Percentiles rank a stretch among this genome's conserved stretches.
These are phyloP conservation scores for Arthrobotrys megalospora DNA, from an alignment of 2,329 filamentous ascomycete species.

Conservation along the genomic window DNA sequence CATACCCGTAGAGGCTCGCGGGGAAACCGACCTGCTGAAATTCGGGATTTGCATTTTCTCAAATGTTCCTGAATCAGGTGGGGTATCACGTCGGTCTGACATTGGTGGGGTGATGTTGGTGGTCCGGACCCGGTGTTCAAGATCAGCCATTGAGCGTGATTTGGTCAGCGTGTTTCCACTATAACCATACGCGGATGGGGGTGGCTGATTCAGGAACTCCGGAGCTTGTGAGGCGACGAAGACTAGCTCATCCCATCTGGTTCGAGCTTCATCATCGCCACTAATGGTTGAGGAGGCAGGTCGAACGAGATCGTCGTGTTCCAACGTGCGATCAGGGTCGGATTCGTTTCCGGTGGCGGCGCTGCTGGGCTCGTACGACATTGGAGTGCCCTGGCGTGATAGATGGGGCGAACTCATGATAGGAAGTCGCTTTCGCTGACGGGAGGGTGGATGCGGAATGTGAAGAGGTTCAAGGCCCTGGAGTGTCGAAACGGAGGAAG, in stretches of 20 bases:
- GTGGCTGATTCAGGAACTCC: conserved; percentile 57
- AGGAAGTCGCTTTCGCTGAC: conserved; percentile 59
- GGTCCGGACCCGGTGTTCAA: conserved; percentile 58
- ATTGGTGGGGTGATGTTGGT: conserved; percentile 60
- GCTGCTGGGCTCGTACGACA: conserved; percentile 60
- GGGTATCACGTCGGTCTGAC: conserved; percentile 58
- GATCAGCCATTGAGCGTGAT: conserved; percentile 60
- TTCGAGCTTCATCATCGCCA: conserved; percentile 55
- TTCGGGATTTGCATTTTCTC: conserved; percentile 61
- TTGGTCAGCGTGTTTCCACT: conserved; percentile 59
- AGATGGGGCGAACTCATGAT: conserved; percentile 59
- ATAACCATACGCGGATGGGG: conserved; percentile 54
- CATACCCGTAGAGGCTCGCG: conserved; percentile 57
- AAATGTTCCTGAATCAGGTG: conserved; percentile 61
- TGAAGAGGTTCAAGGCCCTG: conserved; percentile 59
- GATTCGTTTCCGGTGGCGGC: conserved; percentile 60
- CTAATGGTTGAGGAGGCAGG: conserved; percentile 56
- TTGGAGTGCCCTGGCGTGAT: conserved; percentile 55
- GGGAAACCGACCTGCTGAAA: conserved; percentile 58
- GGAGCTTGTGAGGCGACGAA: conserved; percentile 59
- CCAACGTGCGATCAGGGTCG: conserved; percentile 58
- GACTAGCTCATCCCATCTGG: conserved; percentile 58
- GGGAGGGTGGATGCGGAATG: conserved; percentile 58
- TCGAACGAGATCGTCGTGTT: conserved; percentile 54
- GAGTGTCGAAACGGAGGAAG: conserved; percentile 56